Percentiles rank a stretch among this genome's conserved stretches.
Evolutionary conservation across 2,329 filamentous ascomycete genomes (phyloP).

Genomic region (Penicillium sp.): DNA sequence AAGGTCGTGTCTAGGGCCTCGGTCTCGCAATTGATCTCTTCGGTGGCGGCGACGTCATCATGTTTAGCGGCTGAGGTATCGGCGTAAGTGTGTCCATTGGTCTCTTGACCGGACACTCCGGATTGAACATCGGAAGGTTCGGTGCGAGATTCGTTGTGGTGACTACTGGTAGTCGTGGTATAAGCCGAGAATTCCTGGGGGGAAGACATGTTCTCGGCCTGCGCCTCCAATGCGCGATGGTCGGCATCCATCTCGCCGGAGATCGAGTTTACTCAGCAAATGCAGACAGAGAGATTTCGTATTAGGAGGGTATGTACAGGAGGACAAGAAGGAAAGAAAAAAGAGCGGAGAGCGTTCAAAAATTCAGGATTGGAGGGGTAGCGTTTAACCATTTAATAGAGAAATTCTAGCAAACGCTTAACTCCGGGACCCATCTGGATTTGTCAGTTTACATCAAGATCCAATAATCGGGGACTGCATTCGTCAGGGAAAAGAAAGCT

Average conservation of each 20-base stretch:
- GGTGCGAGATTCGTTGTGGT: background rate
- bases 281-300: constrained; percentile 6
- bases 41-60: background rate
- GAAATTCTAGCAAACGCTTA: constrained; percentile 1
- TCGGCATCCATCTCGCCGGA: constrained; percentile 23
- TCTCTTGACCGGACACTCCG: background rate
- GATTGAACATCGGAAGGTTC: background rate
- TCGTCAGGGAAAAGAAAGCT: constrained; percentile 8
- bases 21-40: constrained; percentile 5
- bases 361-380: background rate
- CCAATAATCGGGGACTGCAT: background rate
- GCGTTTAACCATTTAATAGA: constrained; percentile 4
- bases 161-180: background rate
- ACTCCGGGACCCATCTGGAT: constrained; percentile 9
- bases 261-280: constrained; percentile 9
- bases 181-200: background rate
- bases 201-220: background rate
- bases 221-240: constrained; percentile 14
- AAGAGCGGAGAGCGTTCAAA: constrained; percentile 2
- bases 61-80: constrained; percentile 2
- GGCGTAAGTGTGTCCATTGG: background rate
- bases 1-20: constrained; percentile 8
- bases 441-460: constrained; percentile 5
- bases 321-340: background rate
- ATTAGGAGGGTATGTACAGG: constrained; percentile 9